Percentiles rank a stretch among this genome's conserved stretches.
Conservation (phyloP, 1,139 yeast genomes). For the Candida smagusa region DNA sequence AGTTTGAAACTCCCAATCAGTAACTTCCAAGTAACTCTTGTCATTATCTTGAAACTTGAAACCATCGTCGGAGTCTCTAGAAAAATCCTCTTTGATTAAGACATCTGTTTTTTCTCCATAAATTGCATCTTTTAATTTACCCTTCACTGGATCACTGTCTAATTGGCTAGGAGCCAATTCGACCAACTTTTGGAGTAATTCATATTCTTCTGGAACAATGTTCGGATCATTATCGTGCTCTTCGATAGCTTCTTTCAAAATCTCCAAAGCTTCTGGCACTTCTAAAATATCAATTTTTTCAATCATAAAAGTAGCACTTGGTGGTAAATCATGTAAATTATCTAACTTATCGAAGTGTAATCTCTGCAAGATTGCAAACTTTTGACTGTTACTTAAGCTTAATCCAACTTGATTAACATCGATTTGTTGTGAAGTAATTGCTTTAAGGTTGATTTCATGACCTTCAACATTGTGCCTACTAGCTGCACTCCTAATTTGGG, state of each 20-base stretch:
- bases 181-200: constrained; percentile 11
- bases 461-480: constrained; percentile 9
- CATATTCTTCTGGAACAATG: constrained; percentile 15
- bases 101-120: too few relatives aligned
- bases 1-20: constrained; percentile 16
- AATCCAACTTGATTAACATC: constrained; percentile 27
- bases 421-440: constrained; percentile 13
- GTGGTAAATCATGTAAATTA: constrained; percentile 29
- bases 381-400: constrained; percentile 24
- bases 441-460: constrained; percentile 12
- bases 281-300: constrained; percentile 18
- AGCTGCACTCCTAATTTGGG: constrained; percentile 2
- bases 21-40: constrained; percentile 3
- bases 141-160: too few relatives aligned
- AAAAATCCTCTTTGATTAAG: too few relatives aligned
- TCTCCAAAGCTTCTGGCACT: constrained; percentile 15
- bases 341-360: constrained; percentile 25
- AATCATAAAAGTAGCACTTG: constrained; percentile 20
- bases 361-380: constrained; percentile 23
- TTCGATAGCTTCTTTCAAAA: constrained; percentile 16
- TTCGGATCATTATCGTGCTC: constrained; percentile 24
- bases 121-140: too few relatives aligned
- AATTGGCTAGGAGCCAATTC: constrained; percentile 2
- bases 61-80: too few relatives aligned
- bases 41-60: neutral